Base-by-base conservation (phyloP, 2,329 filamentous ascomycete species). In the Colletotrichum sublineola region DNA sequence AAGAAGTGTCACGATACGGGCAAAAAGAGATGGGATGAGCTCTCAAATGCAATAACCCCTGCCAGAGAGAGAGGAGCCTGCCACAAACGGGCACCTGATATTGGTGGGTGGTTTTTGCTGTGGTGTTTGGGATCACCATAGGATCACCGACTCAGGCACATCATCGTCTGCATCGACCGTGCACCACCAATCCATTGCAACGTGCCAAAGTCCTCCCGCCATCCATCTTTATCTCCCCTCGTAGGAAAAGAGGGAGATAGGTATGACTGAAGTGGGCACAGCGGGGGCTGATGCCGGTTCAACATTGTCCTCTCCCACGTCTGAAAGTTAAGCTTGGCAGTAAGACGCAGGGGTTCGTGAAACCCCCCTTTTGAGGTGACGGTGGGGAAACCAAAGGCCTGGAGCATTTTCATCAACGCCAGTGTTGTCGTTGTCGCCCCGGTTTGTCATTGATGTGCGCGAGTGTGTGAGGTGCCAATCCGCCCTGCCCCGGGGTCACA, bases 281-380 rank as follows among this genome's bases (percentile, higher is more conserved):
- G 65, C 48, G 64, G 29, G n/a, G 58, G 52, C 52, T 53, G 53
- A 14, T 61, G 53, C 69, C 66, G 70, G 64, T 64, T 38, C 53
- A 69, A 38, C 40, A 38, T 70, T 64, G 31, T 36, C 53, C 53
- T 62, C 50, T 55, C 42, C 66, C 40, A 38, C 61, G 70, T 73
- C 66, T 65, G 66, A 57, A 73, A 48, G 46, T 61, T 73, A 73
- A 70, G 66, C 70, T 73, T 70, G 70, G 70, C 70, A 56, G 66
- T 73, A 64, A 70, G 67, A 65, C 33, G 53, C 70, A 70, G 61
- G 70, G 62, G 70, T 42, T 70, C 66, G 70, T 73, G 70, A 73
- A 73, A 73, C 70, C 60, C 69, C 69, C 60, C 69, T 64, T 18
- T 68, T 20, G 52, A 29, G 7, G 33, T 55, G 57, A 38, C 31